Evolutionary conservation across 179 eudicot species (phyloP), one percentile per base, ranked within the genome.

Genomic region (Spergularia azorica): DNA sequence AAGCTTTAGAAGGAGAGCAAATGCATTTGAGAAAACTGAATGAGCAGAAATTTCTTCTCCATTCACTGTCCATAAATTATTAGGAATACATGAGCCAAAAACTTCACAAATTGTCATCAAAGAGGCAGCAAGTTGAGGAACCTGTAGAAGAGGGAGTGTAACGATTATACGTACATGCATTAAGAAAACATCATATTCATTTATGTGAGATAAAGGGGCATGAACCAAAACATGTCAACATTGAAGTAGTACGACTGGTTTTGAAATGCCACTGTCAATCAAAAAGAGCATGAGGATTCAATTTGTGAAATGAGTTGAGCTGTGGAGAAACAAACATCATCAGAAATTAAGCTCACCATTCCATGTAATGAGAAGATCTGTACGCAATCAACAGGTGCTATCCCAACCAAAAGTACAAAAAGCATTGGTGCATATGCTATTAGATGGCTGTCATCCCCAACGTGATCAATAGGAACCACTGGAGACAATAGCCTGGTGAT

Each of bases 81-180:
- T 80, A 16, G 98, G 96, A 60, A 89, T 84, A 63, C 95, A 91
- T 63, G 98, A 90, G 36, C 99, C 99, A 77, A 96, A 94, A 56
- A 90, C 94, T 81, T 96, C 99, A 68, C 98, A 96, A 41, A 96
- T 93, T 59, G 96, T 91, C 99, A 96, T 96, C 76, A 94, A 81
- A 21, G 98, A 89, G 66, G 91, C 92, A 63, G 98, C 99, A 72
- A 96, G 96, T 77, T 90, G 93, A 52, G 99, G 98, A 75, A 96
- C 93, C 99, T 96, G 84, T 65, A 63, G 32, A 54, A 43, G 60
- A 43, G 55, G 18, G 38, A 46, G 69, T 13, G 41, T 12, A 52
- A 51, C 10, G 50, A 7, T 6, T 61, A 55, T 46, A 21, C 20
- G 60, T 46, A 16, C 63, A 72, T 67, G 26, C 11, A 32, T 48